phyloP scores from a whole-genome alignment of 2,329 filamentous ascomycete genomes.

The Zalaria obscura region DNA sequence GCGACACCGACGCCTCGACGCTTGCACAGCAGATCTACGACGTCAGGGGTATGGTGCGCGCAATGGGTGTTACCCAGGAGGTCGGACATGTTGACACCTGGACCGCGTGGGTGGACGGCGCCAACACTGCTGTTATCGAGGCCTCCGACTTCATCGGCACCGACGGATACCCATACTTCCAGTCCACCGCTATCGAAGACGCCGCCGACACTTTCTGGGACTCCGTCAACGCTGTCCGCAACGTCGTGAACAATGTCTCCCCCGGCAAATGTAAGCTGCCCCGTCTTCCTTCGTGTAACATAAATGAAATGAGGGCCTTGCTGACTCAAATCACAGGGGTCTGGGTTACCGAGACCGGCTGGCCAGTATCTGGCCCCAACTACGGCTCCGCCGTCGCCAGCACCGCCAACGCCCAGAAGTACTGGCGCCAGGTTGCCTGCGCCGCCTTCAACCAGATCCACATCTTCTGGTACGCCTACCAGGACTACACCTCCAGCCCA shows the following conservation, averaged over 20 bases:
- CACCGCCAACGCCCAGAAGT: conserved; percentile 45
- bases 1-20: conserved; percentile 24
- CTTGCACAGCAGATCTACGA: conserved; percentile 35
- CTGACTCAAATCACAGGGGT: conserved; percentile 5
- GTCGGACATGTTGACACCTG: conserved; percentile 42
- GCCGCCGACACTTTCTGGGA: conserved; percentile 39
- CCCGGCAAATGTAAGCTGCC: conserved; percentile 9
- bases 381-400: conserved; percentile 42
- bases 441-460: conserved; percentile 36
- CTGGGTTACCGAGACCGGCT: conserved; percentile 42
- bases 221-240: conserved; percentile 19
- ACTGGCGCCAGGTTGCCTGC: conserved; percentile 51
- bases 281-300: too few relatives aligned
- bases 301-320: too few relatives aligned
- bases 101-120: conserved; percentile 34
- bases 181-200: conserved; percentile 43
- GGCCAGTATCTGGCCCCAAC: conserved; percentile 42
- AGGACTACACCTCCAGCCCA: conserved; percentile 33
- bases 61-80: conserved; percentile 30
- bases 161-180: conserved; percentile 54
- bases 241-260: conserved; percentile 29
- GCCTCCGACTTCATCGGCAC: conserved; percentile 52
- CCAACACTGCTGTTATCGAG: conserved; percentile 45
- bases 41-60: conserved; percentile 37
- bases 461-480: conserved; percentile 46